phyloP scores from a whole-genome alignment of 768 basidiomycete genomes.

The Gymnopilus junonius region DNA sequence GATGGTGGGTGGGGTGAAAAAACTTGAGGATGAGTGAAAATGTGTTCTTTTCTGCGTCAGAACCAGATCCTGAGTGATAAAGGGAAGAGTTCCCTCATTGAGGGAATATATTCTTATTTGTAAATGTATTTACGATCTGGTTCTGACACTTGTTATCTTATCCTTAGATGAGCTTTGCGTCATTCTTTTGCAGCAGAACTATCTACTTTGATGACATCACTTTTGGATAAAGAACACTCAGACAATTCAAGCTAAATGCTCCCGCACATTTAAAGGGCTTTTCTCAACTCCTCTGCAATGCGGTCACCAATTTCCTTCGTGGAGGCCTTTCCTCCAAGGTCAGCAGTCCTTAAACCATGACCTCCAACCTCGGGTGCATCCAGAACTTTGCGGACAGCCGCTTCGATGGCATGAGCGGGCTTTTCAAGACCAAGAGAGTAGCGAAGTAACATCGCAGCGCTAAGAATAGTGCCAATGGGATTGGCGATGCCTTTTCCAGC shows the following conservation, averaged over 20 bases:
- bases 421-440: conserved; percentile 92
- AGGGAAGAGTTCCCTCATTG: too few relatives aligned
- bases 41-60: too few relatives aligned
- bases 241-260: neutral
- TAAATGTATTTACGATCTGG: too few relatives aligned
- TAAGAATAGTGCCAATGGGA: conserved; percentile 94
- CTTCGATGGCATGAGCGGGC: conserved; percentile 85
- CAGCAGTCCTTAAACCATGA: conserved; percentile 78
- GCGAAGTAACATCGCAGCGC: conserved; percentile 89
- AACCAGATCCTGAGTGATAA: too few relatives aligned
- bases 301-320: conserved; percentile 87
- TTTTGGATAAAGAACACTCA: neutral
- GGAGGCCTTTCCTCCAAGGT: conserved; percentile 78
- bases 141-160: too few relatives aligned
- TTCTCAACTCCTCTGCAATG: conserved; percentile 74
- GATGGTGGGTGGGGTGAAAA: too few relatives aligned
- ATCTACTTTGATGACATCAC: too few relatives aligned
- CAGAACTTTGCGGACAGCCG: conserved; percentile 88
- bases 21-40: too few relatives aligned
- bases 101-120: too few relatives aligned
- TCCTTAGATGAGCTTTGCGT: too few relatives aligned
- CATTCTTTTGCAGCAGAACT: too few relatives aligned
- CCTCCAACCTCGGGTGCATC: conserved; percentile 75
- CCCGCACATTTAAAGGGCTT: conserved; percentile 44
- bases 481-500: conserved; percentile 95